phyloP scores from a whole-genome alignment of 2,329 filamentous ascomycete species.

The Calonectria pseudoreteaudii region DNA sequence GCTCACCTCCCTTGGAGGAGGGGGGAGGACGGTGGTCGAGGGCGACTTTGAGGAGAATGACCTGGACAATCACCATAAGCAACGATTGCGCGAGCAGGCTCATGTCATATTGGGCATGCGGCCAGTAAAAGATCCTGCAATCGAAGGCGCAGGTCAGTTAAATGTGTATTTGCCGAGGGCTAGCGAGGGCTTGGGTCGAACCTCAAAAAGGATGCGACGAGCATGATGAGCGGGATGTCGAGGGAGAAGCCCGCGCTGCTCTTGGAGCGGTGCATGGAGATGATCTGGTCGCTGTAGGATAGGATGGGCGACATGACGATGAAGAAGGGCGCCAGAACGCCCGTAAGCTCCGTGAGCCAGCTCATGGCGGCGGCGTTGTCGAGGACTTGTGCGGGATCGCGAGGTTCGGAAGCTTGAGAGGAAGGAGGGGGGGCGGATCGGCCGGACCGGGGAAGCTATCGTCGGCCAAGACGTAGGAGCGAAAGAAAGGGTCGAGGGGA shows the following conservation, averaged over 20 bases:
- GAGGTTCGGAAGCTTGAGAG: background rate
- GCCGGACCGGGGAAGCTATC: constrained; percentile 12
- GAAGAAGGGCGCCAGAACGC: constrained; percentile 71
- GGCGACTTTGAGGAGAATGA: constrained; percentile 74
- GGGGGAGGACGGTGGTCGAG: constrained; percentile 74
- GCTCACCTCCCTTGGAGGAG: constrained; percentile 69
- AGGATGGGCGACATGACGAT: constrained; percentile 72
- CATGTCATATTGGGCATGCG: constrained; percentile 73
- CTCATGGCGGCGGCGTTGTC: constrained; percentile 27
- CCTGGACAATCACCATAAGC: constrained; percentile 74
- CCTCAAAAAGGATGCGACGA: constrained; percentile 75
- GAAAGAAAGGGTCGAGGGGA: background rate
- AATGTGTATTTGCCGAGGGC: background rate
- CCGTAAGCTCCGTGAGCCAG: constrained; percentile 52
- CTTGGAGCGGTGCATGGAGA: constrained; percentile 73
- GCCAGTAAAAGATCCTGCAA: constrained; percentile 76
- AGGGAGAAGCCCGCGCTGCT: constrained; percentile 77
- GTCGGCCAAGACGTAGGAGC: background rate
- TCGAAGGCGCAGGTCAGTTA: constrained; percentile 35
- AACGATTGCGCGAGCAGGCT: constrained; percentile 74
- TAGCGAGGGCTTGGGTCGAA: constrained; percentile 47
- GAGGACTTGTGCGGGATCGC: constrained; percentile 54
- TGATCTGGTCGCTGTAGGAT: constrained; percentile 74
- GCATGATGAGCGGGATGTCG: constrained; percentile 79
- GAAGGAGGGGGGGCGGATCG: constrained; percentile 2